Conservation (phyloP, 2,329 filamentous ascomycete genomes). For the Ampelomyces quisqualis region DNA sequence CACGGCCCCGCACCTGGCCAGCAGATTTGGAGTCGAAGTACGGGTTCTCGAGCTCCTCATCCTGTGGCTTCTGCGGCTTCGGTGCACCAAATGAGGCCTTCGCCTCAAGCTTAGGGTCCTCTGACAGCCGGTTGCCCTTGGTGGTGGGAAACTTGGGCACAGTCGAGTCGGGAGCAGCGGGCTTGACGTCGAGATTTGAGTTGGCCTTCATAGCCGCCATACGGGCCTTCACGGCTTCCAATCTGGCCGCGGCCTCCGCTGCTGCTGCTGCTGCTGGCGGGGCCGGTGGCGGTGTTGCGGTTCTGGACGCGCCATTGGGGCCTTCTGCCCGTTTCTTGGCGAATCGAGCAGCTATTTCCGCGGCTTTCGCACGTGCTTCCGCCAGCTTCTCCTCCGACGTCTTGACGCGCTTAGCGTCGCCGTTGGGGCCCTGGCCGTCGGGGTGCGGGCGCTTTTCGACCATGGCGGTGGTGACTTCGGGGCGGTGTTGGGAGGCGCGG, state of each 20-base stretch:
- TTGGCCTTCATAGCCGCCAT: conserved; percentile 32
- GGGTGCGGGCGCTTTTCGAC: conserved; percentile 49
- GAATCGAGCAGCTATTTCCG: conserved; percentile 38
- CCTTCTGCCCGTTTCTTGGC: conserved; percentile 29
- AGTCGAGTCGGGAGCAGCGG: conserved; percentile 45
- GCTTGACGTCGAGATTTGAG: conserved; percentile 64
- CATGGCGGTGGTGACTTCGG: conserved; percentile 34
- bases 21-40: conserved; percentile 76
- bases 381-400: conserved; percentile 32
- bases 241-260: conserved; percentile 9
- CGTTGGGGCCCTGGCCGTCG: conserved; percentile 32
- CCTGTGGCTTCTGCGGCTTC: conserved; percentile 44
- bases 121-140: conserved; percentile 56
- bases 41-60: conserved; percentile 69
- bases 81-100: conserved; percentile 42
- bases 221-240: conserved; percentile 25
- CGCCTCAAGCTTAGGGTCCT: conserved; percentile 35
- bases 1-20: conserved; percentile 57
- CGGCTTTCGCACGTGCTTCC: conserved; percentile 38
- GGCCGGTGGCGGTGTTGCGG: conserved; percentile 7
- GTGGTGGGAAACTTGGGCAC: conserved; percentile 57
- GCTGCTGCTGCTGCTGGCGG: conserved; percentile 14
- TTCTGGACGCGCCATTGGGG: conserved; percentile 17
- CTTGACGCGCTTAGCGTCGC: conserved; percentile 45
- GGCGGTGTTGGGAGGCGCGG: too few relatives aligned